A percentile compares a stretch with the other conserved stretches of the same genome.
phyloP scores from a whole-genome alignment of 2,329 filamentous ascomycete genomes.

The Capronia americana region DNA sequence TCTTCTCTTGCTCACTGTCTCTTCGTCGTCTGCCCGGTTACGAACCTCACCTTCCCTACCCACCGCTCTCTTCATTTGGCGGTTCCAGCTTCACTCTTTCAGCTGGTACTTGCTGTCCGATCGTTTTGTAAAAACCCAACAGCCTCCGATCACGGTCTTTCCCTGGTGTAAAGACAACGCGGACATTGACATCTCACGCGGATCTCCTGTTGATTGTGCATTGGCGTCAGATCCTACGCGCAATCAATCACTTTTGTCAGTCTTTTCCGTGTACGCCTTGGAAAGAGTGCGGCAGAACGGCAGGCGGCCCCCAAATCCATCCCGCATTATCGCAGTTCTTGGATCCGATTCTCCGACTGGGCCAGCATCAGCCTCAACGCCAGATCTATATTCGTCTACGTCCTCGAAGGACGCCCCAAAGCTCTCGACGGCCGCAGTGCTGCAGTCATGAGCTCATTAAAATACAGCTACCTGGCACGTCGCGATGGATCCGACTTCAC shows the following conservation, averaged over 20 bases:
- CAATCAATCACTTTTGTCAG: conserved; percentile 13
- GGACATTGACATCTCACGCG: conserved; percentile 20
- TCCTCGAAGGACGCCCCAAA: conserved; percentile 30
- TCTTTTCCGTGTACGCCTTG: not conserved
- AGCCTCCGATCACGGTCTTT: conserved; percentile 19
- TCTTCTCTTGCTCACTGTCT: conserved; percentile 10
- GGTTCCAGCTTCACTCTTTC: conserved; percentile 70
- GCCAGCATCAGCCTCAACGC: conserved; percentile 30
- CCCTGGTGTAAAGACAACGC: conserved; percentile 25
- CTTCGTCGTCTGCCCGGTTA: not conserved
- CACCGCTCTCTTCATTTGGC: conserved; percentile 43
- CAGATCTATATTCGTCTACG: conserved; percentile 34
- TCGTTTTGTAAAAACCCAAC: conserved; percentile 47
- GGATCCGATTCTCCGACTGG: conserved; percentile 28
- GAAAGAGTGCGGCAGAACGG: not conserved
- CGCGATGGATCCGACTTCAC: conserved; percentile 42
- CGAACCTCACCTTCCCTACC: conserved; percentile 24
- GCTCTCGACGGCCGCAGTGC: conserved; percentile 18
- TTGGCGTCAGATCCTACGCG: conserved; percentile 14
- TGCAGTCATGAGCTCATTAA: conserved; percentile 31
- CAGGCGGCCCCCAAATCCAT: conserved; percentile 23
- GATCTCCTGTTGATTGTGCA: conserved; percentile 23
- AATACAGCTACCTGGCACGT: conserved; percentile 19
- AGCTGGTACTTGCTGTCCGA: conserved; percentile 56
- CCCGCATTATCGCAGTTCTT: conserved; percentile 23